Evolutionary conservation across 768 basidiomycete genomes (phyloP), one percentile per base, ranked within the genome.

Genomic region (Phaffia australis): DNA sequence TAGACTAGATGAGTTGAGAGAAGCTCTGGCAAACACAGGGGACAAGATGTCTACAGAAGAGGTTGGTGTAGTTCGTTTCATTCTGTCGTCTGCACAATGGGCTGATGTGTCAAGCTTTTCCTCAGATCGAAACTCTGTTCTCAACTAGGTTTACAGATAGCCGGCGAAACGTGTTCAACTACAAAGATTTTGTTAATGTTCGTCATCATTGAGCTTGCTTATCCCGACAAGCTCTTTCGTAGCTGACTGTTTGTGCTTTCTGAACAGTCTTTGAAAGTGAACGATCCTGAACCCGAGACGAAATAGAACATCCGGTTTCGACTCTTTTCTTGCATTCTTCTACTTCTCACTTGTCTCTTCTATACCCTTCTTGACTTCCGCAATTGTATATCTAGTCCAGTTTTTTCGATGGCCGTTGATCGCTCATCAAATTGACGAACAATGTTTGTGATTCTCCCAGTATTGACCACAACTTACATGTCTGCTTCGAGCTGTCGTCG

Each of bases 251-350:
- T 1, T 65, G 25, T 15, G 15, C 48, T 2, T 47, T 18, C 25
- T 0, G 35, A 49, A 16, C 57, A 65, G 56, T 63, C 67, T 21
- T 61, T 68, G 49, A 63, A 64, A 56, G 63, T 68, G 56, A 68
- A 68, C 49, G 67, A 63, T 27, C 56, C 67, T 1, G 61, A 63
- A 19, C 50, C 52, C 11, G 66, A 65, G 35, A 42, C 35, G 6
- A 42, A 42, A 42, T 42, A 42, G 35, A 42, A 42, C 35, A 4
- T 42, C 35, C 4, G 35, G 6, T 11, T 42, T 42, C 35, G 35
- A 42, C 11, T 42, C 35, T 5, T 11, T 42, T 42, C 11, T 4
- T 4, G 35, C 11, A 5, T 11, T 42, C 11, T 42, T 42, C 35
- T 4, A 5, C 11, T 42, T 42, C 4, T 42, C 35, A 5, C 35